Percentiles rank a stretch among this genome's conserved stretches.
Evolutionary conservation across 2,329 filamentous ascomycete species (phyloP).

Genomic region (Nakataea oryzae): DNA sequence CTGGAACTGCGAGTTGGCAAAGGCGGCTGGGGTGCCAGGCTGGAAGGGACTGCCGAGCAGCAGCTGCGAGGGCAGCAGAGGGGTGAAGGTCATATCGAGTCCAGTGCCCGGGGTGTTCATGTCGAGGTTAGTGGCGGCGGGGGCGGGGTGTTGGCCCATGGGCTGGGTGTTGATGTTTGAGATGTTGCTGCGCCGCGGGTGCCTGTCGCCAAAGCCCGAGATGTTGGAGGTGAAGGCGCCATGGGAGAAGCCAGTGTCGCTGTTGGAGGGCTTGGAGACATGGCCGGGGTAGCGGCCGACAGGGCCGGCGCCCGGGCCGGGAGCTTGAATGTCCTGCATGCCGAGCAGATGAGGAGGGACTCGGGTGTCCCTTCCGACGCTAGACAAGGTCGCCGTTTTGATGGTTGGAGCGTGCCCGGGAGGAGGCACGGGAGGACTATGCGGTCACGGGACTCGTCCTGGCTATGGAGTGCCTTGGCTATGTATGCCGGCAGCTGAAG

Average conservation of each 20-base stretch:
- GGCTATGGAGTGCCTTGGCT: background rate
- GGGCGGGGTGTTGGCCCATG: conserved; percentile 29
- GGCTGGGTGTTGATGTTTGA: conserved; percentile 84
- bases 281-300: conserved; percentile 56
- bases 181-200: conserved; percentile 75
- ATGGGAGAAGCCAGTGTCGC: conserved; percentile 85
- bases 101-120: conserved; percentile 79
- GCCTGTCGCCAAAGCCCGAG: conserved; percentile 75
- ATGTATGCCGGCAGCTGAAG: background rate
- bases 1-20: conserved; percentile 86
- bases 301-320: conserved; percentile 37
- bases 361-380: conserved; percentile 70
- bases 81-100: conserved; percentile 98
- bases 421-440: conserved; percentile 33
- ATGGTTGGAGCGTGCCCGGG: conserved; percentile 45
- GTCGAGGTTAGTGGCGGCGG: conserved; percentile 51
- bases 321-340: conserved; percentile 77
- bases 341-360: conserved; percentile 78
- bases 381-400: conserved; percentile 77
- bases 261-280: conserved; percentile 70
- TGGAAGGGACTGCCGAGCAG: conserved; percentile 95
- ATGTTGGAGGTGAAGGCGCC: conserved; percentile 85
- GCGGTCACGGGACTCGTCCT: background rate
- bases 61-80: conserved; percentile 85
- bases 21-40: conserved; percentile 82